Percentiles rank a stretch among this genome's conserved stretches.
Evolutionary conservation across 495 filamentous ascomycete species (phyloP).

Genomic region (Penicillium fimorum): DNA sequence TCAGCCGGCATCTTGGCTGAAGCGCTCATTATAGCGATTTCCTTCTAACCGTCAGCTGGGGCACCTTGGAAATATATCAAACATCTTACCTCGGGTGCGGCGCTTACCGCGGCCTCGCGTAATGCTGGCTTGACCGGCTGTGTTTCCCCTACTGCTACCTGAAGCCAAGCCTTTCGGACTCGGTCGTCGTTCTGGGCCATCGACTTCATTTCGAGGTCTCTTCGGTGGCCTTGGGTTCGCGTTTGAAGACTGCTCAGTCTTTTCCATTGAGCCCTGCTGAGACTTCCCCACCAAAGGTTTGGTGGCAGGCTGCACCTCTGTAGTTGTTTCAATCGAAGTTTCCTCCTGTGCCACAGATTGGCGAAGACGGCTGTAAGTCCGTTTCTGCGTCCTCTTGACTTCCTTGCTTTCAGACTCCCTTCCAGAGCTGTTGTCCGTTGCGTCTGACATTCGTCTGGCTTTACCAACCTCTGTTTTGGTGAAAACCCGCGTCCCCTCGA

Average conservation of each 20-base stretch:
- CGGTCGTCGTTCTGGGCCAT: constrained; percentile 12
- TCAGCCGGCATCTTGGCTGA: constrained; percentile 25
- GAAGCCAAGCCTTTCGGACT: constrained; percentile 25
- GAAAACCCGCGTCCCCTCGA: constrained; percentile 12
- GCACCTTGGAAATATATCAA: not conserved
- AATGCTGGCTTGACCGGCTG: not conserved
- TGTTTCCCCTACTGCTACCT: constrained; percentile 16
- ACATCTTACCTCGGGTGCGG: constrained; percentile 28
- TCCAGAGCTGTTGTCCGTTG: constrained; percentile 8
- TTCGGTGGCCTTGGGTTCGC: not conserved
- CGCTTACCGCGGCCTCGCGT: constrained; percentile 22
- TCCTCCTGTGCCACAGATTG: constrained; percentile 12
- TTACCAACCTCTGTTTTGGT: constrained; percentile 7
- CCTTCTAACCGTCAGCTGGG: constrained; percentile 23
- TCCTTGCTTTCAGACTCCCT: constrained; percentile 11
- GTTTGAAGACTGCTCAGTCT: not conserved
- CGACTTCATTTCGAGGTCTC: not conserved
- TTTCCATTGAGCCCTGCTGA: not conserved
- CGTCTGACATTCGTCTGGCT: constrained; percentile 7
- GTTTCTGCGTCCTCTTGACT: constrained; percentile 23
- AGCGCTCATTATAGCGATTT: constrained; percentile 37
- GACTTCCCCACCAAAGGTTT: not conserved
- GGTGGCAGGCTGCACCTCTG: not conserved
- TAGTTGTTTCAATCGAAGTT: not conserved
- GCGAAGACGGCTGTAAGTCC: constrained; percentile 29